Conservation (phyloP, 768 basidiomycete species). For the Roridomyces roridus region DNA sequence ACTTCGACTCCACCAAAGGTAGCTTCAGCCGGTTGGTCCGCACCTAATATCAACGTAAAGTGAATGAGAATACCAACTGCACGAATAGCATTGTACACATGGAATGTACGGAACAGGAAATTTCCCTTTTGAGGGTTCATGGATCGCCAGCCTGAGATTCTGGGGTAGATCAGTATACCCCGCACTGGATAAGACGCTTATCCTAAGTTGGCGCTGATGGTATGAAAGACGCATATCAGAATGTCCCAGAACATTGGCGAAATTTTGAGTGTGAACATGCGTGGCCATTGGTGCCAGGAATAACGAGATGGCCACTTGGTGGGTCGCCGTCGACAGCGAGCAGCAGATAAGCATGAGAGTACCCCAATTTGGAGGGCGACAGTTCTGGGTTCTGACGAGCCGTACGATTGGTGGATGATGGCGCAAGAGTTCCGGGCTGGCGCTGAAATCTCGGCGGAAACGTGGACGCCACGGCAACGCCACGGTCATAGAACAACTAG, state of each 20-base stretch:
- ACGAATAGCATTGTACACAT: neutral
- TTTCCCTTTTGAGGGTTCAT: neutral
- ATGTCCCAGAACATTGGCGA: no score
- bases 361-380: no score
- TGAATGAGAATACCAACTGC: neutral
- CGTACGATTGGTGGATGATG: neutral
- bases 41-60: neutral
- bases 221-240: no score
- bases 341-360: no score
- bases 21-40: neutral
- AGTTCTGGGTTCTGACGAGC: neutral
- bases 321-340: neutral
- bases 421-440: neutral
- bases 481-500: neutral
- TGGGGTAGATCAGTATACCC: neutral
- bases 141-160: neutral
- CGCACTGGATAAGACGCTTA: no score
- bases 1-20: slow-evolving; percentile 1
- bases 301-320: neutral
- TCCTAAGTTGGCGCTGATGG: no score
- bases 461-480: neutral
- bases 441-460: slow-evolving; percentile 12
- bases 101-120: neutral
- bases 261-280: no score
- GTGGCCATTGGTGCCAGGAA: neutral